phyloP scores from a whole-genome alignment of 805 yeast species.

The Ogataea polymorpha region DNA sequence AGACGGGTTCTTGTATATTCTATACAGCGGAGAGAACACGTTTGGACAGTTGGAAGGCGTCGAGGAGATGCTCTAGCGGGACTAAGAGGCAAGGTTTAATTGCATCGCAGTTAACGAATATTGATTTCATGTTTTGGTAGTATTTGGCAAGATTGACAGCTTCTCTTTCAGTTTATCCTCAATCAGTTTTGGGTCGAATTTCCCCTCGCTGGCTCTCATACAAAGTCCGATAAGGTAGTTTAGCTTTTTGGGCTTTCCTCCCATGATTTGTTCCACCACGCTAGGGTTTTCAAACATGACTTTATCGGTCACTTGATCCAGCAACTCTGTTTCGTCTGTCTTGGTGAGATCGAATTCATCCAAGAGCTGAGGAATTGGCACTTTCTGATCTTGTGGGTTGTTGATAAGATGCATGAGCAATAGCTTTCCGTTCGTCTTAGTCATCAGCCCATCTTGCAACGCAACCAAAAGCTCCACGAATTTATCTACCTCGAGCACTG shows the following conservation, averaged over 20 bases:
- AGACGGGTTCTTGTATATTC: slow-evolving; percentile 93
- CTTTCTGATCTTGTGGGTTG: slow-evolving; percentile 37
- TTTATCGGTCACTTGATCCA: slow-evolving; percentile 32
- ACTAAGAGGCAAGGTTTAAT: slow-evolving; percentile 1
- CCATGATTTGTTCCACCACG: slow-evolving; percentile 52
- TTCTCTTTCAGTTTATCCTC: slow-evolving; percentile 23
- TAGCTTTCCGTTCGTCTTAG: slow-evolving; percentile 65
- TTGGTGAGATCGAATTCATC: slow-evolving; percentile 49
- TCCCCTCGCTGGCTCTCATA: slow-evolving; percentile 77
- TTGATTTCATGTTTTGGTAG: slow-evolving; percentile 5
- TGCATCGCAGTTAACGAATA: slow-evolving; percentile 4
- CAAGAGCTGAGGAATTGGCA: slow-evolving; percentile 43
- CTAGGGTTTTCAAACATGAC: slow-evolving; percentile 43
- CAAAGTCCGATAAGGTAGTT: slow-evolving; percentile 81
- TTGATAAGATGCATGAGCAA: slow-evolving; percentile 60
- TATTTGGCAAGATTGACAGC: slow-evolving; percentile 5
- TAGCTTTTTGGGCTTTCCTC: slow-evolving; percentile 57
- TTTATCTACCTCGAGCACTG: slow-evolving; percentile 37
- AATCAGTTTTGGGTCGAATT: slow-evolving; percentile 32
- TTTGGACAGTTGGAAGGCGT: slow-evolving; percentile 58
- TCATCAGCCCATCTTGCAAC: slow-evolving; percentile 47
- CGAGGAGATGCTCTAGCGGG: slow-evolving; percentile 19
- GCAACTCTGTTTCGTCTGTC: slow-evolving; percentile 35
- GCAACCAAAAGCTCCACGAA: slow-evolving; percentile 54
- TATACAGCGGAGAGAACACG: slow-evolving; percentile 97